Evolutionary conservation across 2,329 filamentous ascomycete species (phyloP).

Genomic region (Penicillium hesseltinei): DNA sequence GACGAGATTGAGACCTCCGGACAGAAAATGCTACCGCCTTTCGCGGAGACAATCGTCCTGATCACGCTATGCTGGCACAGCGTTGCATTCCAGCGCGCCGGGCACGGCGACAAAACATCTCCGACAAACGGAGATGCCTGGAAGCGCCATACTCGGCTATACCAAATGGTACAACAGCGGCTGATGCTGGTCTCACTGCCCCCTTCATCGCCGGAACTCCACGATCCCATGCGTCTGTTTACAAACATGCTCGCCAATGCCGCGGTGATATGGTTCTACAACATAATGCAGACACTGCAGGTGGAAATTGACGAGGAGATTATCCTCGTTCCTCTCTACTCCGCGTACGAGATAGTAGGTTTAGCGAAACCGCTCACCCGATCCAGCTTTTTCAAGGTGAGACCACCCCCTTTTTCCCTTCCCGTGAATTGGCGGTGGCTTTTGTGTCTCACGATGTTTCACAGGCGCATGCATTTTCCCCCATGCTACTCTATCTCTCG

Average conservation of each 20-base stretch:
- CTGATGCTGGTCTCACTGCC: conserved; percentile 13
- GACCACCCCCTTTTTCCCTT: background rate
- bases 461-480: conserved; percentile 9
- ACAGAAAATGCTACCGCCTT: conserved; percentile 4
- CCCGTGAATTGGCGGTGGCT: background rate
- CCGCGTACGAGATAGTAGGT: conserved; percentile 16
- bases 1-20: conserved; percentile 5
- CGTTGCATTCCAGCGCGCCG: background rate
- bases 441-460: background rate
- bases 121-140: conserved; percentile 3
- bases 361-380: conserved; percentile 9
- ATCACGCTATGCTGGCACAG: conserved; percentile 9
- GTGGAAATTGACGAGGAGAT: conserved; percentile 1
- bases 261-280: conserved; percentile 8
- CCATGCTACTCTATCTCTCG: conserved; percentile 10
- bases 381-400: conserved; percentile 14
- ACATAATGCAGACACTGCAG: conserved; percentile 7
- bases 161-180: conserved; percentile 9
- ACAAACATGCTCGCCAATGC: conserved; percentile 17
- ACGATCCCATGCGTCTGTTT: conserved; percentile 18
- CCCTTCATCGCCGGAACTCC: background rate
- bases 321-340: conserved; percentile 1
- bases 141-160: conserved; percentile 12
- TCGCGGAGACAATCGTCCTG: conserved; percentile 7
- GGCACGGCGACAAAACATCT: background rate